Evolutionary conservation across 305 asterid species (phyloP).

Genomic region (Withania somnifera): DNA sequence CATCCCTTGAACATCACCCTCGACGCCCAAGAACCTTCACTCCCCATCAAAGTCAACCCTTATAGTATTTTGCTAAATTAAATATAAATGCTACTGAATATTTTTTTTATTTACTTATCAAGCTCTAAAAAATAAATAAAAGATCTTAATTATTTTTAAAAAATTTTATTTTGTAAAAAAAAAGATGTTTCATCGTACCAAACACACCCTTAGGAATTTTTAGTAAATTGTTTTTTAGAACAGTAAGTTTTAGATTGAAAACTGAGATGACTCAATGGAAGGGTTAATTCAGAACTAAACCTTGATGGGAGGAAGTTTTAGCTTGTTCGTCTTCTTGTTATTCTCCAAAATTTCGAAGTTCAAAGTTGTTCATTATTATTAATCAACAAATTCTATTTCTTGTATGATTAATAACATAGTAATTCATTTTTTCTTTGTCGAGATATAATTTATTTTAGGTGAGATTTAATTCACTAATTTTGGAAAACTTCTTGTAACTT

Average conservation of each 20-base stretch:
- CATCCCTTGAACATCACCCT: neutral
- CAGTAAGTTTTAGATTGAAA: neutral
- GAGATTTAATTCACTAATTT: too few species aligned
- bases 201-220: neutral
- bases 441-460: neutral
- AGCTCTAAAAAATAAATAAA: neutral
- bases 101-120: neutral
- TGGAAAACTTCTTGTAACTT: too few species aligned
- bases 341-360: neutral
- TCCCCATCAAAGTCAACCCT: too few species aligned
- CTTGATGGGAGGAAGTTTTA: neutral
- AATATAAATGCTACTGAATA: neutral
- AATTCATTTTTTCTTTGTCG: neutral
- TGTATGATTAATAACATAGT: too few species aligned
- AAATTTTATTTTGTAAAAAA: neutral
- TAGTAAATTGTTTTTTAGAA: neutral
- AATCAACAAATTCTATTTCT: too few species aligned
- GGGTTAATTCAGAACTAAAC: neutral
- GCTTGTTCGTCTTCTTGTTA: too few species aligned
- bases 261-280: neutral
- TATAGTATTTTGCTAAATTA: neutral
- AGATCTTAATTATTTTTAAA: neutral
- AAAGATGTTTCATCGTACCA: neutral
- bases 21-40: neutral
- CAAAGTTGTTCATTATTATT: neutral